These are phyloP conservation scores for Bipolaris sorokiniana DNA, from an alignment of 2,329 filamentous ascomycete genomes.

Conservation along the genomic window DNA sequence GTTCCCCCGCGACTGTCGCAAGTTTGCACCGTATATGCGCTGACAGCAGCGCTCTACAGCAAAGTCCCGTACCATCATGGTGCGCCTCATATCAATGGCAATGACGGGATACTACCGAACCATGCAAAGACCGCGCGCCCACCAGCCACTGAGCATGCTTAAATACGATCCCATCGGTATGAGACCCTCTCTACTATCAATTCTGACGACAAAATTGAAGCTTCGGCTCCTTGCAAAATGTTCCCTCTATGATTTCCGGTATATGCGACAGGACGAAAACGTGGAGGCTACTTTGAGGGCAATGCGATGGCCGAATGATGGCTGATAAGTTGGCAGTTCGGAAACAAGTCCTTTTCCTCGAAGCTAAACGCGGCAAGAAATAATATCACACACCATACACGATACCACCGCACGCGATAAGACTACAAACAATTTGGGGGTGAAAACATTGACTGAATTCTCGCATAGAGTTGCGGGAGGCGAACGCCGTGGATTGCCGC, in stretches of 20 bases:
- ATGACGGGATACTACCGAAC: constrained; percentile 98
- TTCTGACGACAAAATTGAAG: background rate
- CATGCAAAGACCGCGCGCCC: constrained; percentile 78
- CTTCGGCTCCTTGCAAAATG: background rate
- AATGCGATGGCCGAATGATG: background rate
- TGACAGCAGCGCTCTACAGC: constrained; percentile 57
- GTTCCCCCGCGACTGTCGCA: background rate
- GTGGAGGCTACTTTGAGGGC: background rate
- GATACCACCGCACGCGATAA: constrained; percentile 1
- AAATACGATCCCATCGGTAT: constrained; percentile 98
- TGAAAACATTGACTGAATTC: background rate
- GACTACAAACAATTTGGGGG: background rate
- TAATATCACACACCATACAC: background rate
- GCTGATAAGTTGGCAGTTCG: constrained; percentile 66
- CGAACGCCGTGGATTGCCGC: background rate
- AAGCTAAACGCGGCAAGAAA: constrained; percentile 80
- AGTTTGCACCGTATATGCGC: constrained; percentile 8
- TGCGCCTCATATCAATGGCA: constrained; percentile 97
- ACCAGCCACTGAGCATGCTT: constrained; percentile 90
- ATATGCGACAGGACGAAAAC: too few relatives aligned
- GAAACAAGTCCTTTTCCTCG: constrained; percentile 94
- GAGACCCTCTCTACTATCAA: constrained; percentile 31
- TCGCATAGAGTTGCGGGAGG: background rate
- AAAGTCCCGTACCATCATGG: constrained; percentile 90
- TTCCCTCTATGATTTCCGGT: too few relatives aligned